Percentiles rank a stretch among this genome's conserved stretches.
phyloP scores from a whole-genome alignment of 1,284 basidiomycete species.

The Porogramme epimiltina region DNA sequence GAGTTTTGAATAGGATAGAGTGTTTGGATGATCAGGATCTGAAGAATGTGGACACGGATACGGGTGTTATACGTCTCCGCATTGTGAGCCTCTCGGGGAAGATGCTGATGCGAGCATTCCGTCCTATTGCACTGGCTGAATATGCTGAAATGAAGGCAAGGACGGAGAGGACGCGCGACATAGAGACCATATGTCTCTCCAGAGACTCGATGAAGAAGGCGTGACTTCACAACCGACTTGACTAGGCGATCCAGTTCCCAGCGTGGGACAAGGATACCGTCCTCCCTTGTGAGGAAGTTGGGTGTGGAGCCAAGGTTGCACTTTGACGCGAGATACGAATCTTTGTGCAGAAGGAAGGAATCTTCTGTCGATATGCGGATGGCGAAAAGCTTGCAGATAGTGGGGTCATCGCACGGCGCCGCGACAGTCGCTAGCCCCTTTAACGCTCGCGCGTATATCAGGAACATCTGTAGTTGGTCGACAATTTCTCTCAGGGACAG shows the following conservation, averaged over 20 bases:
- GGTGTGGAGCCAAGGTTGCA: slow-evolving; percentile 2
- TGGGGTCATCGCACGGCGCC: slow-evolving; percentile 28
- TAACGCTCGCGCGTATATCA: slow-evolving; percentile 38
- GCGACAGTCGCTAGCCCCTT: slow-evolving; percentile 26
- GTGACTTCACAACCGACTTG: slow-evolving; percentile 25
- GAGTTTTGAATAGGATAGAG: slow-evolving; percentile 28
- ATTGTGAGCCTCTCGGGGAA: slow-evolving; percentile 27
- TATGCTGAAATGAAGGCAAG: slow-evolving; percentile 41
- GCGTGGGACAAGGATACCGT: slow-evolving; percentile 11
- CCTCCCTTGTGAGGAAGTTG: slow-evolving; percentile 5
- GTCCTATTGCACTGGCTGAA: slow-evolving; percentile 37
- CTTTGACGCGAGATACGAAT: slow-evolving; percentile 24
- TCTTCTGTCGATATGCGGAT: slow-evolving; percentile 33
- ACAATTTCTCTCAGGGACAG: slow-evolving; percentile 28
- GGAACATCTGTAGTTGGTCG: slow-evolving; percentile 36
- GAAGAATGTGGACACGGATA: slow-evolving; percentile 46
- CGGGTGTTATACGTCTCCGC: slow-evolving; percentile 39
- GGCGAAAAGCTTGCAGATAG: slow-evolving; percentile 41
- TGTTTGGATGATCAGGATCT: slow-evolving; percentile 46
- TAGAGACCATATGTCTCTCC: slow-evolving; percentile 39
- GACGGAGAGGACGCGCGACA: slow-evolving; percentile 35
- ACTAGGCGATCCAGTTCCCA: slow-evolving; percentile 22
- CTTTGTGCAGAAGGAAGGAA: slow-evolving; percentile 28
- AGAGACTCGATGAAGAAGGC: slow-evolving; percentile 34
- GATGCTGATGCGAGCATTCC: slow-evolving; percentile 43